Evolutionary conservation across 352 stramenopile genomes (phyloP).

Genomic region (Pythium rishiriense): DNA sequence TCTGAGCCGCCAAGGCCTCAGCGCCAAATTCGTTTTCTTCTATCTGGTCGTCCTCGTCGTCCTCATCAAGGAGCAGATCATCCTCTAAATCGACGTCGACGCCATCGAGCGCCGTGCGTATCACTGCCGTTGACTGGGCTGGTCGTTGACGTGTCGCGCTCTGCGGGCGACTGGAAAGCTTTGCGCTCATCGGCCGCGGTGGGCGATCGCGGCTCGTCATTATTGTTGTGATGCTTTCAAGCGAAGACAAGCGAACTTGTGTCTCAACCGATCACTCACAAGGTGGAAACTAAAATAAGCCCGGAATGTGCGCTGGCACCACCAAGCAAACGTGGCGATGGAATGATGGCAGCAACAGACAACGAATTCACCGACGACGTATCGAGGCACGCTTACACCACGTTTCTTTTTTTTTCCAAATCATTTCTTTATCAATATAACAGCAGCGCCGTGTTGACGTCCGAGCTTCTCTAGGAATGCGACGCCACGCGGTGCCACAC

Average conservation of each 20-base stretch:
- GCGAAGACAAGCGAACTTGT: too few species aligned
- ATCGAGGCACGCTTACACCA: background rate
- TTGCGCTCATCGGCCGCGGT: constrained; percentile 53
- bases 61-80: constrained; percentile 37
- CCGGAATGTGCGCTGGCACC: too few species aligned
- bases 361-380: background rate
- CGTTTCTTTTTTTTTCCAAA: constrained; percentile 9
- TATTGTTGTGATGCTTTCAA: too few species aligned
- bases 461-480: constrained; percentile 1
- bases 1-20: constrained; percentile 28
- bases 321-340: too few species aligned
- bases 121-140: background rate
- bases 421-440: constrained; percentile 27
- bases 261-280: constrained; percentile 2
- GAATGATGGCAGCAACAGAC: too few species aligned
- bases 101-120: background rate
- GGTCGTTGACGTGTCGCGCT: background rate
- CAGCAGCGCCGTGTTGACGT: background rate
- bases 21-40: constrained; percentile 38
- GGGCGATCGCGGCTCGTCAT: background rate
- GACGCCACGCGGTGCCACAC: background rate
- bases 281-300: background rate
- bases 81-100: constrained; percentile 28
- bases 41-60: constrained; percentile 31
- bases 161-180: constrained; percentile 20